phyloP scores from a whole-genome alignment of 306 rosid genomes.

The Acmispon strigosus region DNA sequence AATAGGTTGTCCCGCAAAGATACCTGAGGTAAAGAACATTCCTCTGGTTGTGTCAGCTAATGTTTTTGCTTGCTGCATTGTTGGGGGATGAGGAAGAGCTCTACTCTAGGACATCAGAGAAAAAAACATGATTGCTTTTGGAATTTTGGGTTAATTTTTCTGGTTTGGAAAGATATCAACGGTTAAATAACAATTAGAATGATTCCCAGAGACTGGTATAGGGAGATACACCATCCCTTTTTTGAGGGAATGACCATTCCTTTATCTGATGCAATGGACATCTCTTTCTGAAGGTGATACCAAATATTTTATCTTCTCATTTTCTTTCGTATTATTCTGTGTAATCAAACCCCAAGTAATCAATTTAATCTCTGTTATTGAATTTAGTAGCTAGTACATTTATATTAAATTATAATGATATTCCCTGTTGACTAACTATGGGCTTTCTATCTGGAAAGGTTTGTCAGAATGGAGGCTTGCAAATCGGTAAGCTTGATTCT shows the following conservation, averaged over 20 bases:
- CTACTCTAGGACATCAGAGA: no score
- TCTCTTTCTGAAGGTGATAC: neutral
- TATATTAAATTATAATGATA: slow-evolving; percentile 9
- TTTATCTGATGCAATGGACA: slow-evolving; percentile 6
- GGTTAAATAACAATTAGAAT: neutral
- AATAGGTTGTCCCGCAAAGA: neutral
- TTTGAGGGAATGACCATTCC: neutral
- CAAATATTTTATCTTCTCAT: neutral
- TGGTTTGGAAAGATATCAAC: neutral
- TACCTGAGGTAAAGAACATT: no score
- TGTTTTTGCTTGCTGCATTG: no score
- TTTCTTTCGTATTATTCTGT: neutral
- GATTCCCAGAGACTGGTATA: neutral
- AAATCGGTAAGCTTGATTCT: slow-evolving; percentile 51
- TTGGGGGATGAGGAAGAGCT: no score
- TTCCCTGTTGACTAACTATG: slow-evolving; percentile 39
- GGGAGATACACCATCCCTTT: neutral
- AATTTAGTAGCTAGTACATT: neutral
- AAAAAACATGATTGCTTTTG: neutral
- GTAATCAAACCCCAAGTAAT: neutral
- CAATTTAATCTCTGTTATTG: slow-evolving; percentile 2
- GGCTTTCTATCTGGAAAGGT: slow-evolving; percentile 38
- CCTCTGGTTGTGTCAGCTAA: no score
- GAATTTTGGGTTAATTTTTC: neutral
- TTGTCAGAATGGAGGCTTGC: slow-evolving; percentile 52